Conservation (phyloP, 805 yeast species). For the Candida khao-thaluensis region DNA sequence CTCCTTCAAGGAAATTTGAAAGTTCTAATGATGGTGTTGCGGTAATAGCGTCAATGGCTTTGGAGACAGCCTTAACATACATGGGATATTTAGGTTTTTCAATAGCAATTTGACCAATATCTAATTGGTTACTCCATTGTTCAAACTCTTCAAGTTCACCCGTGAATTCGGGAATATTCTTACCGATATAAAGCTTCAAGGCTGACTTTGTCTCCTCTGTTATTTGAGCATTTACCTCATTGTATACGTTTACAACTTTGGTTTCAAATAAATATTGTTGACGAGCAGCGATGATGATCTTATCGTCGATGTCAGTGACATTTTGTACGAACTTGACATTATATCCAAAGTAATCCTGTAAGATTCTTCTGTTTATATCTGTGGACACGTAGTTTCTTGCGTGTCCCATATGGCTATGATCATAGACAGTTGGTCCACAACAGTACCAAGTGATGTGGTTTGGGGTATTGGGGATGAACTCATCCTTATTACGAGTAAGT, state of each 20-base stretch:
- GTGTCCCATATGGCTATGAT: constrained; percentile 96
- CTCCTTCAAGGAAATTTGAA: constrained; percentile 43
- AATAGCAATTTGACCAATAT: constrained; percentile 49
- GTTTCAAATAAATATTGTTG: constrained; percentile 77
- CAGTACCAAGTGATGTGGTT: constrained; percentile 88
- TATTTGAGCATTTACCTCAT: constrained; percentile 34
- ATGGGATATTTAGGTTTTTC: constrained; percentile 83
- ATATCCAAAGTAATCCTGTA: constrained; percentile 90
- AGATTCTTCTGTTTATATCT: constrained; percentile 86
- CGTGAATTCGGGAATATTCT: constrained; percentile 51
- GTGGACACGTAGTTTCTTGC: constrained; percentile 95
- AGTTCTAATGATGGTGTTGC: constrained; percentile 19
- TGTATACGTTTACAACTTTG: constrained; percentile 37
- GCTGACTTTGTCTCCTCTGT: constrained; percentile 40
- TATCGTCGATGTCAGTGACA: constrained; percentile 98
- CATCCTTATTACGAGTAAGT: constrained; percentile 76
- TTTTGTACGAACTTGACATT: constrained; percentile 87
- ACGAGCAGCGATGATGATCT: constrained; percentile 91
- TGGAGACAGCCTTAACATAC: constrained; percentile 64
- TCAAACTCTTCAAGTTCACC: constrained; percentile 34
- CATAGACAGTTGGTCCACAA: constrained; percentile 98
- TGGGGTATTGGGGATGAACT: constrained; percentile 66
- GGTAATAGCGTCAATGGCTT: constrained; percentile 49
- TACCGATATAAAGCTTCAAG: constrained; percentile 48
- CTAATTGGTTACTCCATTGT: constrained; percentile 51